Percentiles rank a stretch among this genome's conserved stretches.
Evolutionary conservation across 1,139 yeast species (phyloP).

Genomic region (Sugiyamaella pinicola): DNA sequence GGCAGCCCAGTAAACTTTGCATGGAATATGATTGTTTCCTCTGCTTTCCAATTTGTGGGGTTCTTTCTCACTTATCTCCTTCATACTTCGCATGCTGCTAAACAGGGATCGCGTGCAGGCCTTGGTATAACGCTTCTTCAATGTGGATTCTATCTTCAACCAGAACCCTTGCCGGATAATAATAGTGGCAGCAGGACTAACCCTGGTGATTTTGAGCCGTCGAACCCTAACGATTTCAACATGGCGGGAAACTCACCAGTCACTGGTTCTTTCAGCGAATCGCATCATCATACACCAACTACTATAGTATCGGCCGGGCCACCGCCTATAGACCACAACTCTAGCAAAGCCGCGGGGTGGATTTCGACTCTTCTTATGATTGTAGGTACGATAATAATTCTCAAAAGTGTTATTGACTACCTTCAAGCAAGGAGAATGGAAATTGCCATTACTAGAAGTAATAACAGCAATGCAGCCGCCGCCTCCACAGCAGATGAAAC

Average conservation of each 20-base stretch:
- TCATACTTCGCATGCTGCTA: constrained; percentile 97
- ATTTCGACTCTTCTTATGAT: constrained; percentile 61
- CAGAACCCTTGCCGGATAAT: constrained; percentile 38
- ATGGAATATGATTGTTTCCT: constrained; percentile 87
- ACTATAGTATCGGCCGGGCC: constrained; percentile 21
- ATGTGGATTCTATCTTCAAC: constrained; percentile 73
- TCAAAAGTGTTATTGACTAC: constrained; percentile 72
- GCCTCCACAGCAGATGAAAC: constrained; percentile 11
- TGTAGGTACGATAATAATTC: constrained; percentile 65
- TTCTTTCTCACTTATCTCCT: constrained; percentile 85
- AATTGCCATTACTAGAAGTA: constrained; percentile 47
- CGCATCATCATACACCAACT: constrained; percentile 22
- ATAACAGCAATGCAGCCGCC: constrained; percentile 5
- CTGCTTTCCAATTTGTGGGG: constrained; percentile 92
- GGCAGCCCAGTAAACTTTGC: constrained; percentile 84
- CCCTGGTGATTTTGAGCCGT: constrained; percentile 40
- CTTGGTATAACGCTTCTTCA: constrained; percentile 82
- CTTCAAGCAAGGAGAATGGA: constrained; percentile 79
- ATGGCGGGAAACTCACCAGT: constrained; percentile 45
- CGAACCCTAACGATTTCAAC: constrained; percentile 45
- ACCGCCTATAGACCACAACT: constrained; percentile 17
- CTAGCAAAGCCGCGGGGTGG: constrained; percentile 28
- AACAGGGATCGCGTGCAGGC: constrained; percentile 93
- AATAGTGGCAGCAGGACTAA: constrained; percentile 41
- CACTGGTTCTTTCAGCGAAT: constrained; percentile 32